Base-by-base conservation (phyloP, 345 rosid genomes). In the Anacardium occidentale region DNA sequence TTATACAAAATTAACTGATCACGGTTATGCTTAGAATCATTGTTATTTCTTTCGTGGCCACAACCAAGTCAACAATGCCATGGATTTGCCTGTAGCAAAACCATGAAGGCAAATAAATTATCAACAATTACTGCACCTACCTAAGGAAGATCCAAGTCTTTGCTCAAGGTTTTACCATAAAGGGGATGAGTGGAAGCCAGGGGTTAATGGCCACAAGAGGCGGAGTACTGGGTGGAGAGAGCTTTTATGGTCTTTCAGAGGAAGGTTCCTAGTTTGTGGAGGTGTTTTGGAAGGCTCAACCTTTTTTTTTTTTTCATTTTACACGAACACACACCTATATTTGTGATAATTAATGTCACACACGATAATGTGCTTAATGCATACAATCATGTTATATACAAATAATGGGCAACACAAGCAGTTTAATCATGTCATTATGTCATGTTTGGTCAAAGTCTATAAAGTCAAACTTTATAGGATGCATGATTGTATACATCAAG, bases 201-300 rank as follows among this genome's bases (percentile, higher is more conserved):
- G 20, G 11, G 20, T 34, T 45, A 64, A 50, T 1, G 22, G 64
- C 42, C 21, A 17, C 44, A 42, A 21, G 62, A 11, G 42, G 42
- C 42, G 42, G 8, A 37, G 42, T 37, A 7, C 42, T 5, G 42
- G 57, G 62, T 10, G 50, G 11, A 1, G 52, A 6, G 54, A 47
- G 34, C 1, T 13, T 24, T 13, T 11, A 32, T 21, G 11, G 13
- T 0, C 15, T 64, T 3, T 37, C 79, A 6, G 84, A 69, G 25
- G 77, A 72, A 18, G 76, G 74, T 14, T 57, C 22, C 44, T 50
- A 15, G 51, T 75, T 78, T 52, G 80, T 82, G 71, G 74, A 29
- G 32, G 32, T 29, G 32, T 3, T 29, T 3, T 29, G 32, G 32
- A 29, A 29, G 32, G 32, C 32, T 29, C 32, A 29, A 3, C 32